Evolutionary conservation across 2,329 filamentous ascomycete species (phyloP), one percentile per base, ranked within the genome.

Genomic region (Mycogone perniciosa): DNA sequence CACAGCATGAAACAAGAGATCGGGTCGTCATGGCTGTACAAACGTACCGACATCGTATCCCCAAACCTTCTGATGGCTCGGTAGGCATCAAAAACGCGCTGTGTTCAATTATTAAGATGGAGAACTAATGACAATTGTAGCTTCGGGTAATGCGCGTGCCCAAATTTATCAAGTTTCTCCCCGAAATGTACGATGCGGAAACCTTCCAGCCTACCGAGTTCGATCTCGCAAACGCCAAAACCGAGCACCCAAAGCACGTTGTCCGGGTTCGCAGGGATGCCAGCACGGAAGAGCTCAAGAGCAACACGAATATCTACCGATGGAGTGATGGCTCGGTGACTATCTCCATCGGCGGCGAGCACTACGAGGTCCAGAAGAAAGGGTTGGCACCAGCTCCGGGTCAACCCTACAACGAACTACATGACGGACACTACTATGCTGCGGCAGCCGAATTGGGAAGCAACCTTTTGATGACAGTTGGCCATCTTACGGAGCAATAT

Each of bases 241-340:
- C 83, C 68, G 64, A 80, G 59, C 64, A 81, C 67, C 70, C 86
- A 31, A 77, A 82, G 60, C 80, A 82, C 35, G 84, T 85, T 2
- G 76, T 88, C 44, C 82, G 87, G 54, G 88, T 84, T 69, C 81
- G 85, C 48, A 81, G 78, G 60, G 83, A 88, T 52, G 75, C 82
- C 7, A 76, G 76, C n/a, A 85, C 81, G 1, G 77, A 79, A 44
- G 72, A 82, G 54, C 73, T 90, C 9, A 81, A 86, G 63, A 90
- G 86, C 62, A 92, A 92, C 63, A 80, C 88, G 2, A 79, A 84
- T 55, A 71, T 92, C 31, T 81, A 88, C 62, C 80, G 80, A 58
- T 92, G 88, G 88, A 89, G 84, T 54, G 88, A 92, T 62, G 88
- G 88, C 30, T 89, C 85, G 4, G 72, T 88, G 11, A 90, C 86